phyloP scores from a whole-genome alignment of 495 filamentous ascomycete genomes.

The Trichoderma asperelloides region DNA sequence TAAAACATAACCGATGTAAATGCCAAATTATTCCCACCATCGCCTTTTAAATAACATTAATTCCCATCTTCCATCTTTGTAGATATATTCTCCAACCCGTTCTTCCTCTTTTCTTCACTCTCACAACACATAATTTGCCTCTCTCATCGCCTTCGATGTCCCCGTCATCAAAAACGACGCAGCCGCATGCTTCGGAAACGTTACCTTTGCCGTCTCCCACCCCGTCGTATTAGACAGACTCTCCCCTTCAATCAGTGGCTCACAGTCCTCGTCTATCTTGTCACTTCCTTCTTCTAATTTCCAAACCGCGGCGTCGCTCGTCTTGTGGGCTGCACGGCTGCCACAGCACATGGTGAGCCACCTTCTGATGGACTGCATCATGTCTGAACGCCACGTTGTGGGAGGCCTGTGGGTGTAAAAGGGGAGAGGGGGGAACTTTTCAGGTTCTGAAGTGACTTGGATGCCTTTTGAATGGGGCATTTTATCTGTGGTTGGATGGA shows the following conservation, averaged over 20 bases:
- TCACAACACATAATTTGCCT: constrained; percentile 28
- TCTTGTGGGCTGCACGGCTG: not conserved
- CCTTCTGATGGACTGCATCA: not conserved
- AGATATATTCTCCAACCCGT: not conserved
- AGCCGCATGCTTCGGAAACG: constrained; percentile 30
- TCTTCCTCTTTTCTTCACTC: not conserved
- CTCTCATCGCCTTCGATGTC: constrained; percentile 27
- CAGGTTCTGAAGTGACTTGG: not conserved
- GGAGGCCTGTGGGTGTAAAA: not conserved
- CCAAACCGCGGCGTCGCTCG: not conserved
- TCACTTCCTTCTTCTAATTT: not conserved
- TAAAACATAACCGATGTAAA: not conserved
- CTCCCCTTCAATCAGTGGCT: not conserved
- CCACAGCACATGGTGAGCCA: constrained; percentile 6
- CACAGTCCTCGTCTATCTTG: not conserved
- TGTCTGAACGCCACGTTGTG: not conserved
- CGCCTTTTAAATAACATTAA: not conserved
- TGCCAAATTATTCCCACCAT: too few relatives aligned
- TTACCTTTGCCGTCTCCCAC: not conserved
- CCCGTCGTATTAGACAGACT: too few relatives aligned
- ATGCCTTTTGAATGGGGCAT: not conserved
- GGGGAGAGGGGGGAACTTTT: not conserved
- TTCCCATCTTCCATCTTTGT: not conserved
- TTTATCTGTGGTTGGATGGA: not conserved
- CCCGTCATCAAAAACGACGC: constrained; percentile 33